phyloP scores from a whole-genome alignment of 306 rosid species.

The Malus fusca region DNA sequence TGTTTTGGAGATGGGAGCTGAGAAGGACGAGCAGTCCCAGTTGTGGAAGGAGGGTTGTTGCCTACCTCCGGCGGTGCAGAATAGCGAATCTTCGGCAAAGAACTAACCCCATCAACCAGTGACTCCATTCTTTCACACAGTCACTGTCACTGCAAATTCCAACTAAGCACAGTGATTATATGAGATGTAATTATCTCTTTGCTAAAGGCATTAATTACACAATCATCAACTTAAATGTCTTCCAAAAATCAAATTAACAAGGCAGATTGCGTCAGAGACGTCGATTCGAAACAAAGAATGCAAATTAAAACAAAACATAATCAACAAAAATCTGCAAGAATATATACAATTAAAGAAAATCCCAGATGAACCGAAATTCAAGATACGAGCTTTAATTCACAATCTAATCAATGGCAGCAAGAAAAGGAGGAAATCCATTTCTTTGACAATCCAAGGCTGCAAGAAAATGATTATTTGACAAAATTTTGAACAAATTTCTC shows the following conservation, averaged over 20 bases:
- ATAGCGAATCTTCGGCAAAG: conserved; percentile 43
- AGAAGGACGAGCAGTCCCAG: conserved; percentile 33
- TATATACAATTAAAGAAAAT: conserved; percentile 27
- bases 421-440: conserved; percentile 5
- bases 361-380: conserved; percentile 29
- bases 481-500: background rate
- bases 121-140: conserved; percentile 43
- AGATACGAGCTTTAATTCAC: conserved; percentile 16
- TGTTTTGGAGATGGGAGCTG: conserved; percentile 38
- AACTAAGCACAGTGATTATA: conserved; percentile 30
- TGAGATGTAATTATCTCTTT: conserved; percentile 9
- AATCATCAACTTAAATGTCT: conserved; percentile 20
- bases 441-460: conserved; percentile 13
- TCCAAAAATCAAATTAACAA: conserved; percentile 1
- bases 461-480: background rate
- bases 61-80: conserved; percentile 30
- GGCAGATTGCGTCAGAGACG: conserved; percentile 14
- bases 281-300: conserved; percentile 24
- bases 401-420: conserved; percentile 16
- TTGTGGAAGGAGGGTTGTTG: conserved; percentile 36
- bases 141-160: conserved; percentile 29
- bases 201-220: conserved; percentile 25
- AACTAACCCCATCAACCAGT: conserved; percentile 37
- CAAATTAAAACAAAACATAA: conserved; percentile 26
- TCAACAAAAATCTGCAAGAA: conserved; percentile 23